Evolutionary conservation across 306 rosid species (phyloP), one percentile per base, ranked within the genome.

Genomic region (Cucurbita maxima): DNA sequence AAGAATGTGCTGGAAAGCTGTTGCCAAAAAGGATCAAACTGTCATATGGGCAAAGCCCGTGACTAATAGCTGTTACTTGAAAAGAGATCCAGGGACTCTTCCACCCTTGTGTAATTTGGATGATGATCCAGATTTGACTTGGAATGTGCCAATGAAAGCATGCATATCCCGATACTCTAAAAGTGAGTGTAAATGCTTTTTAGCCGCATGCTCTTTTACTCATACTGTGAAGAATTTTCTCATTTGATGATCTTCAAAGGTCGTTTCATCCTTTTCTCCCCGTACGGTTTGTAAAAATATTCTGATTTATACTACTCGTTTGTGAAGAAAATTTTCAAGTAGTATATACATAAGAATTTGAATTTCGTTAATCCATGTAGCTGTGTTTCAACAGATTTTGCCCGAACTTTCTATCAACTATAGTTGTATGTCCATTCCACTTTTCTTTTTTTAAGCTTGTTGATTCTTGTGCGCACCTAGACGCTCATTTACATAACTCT

Each of bases 1-100:
- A 80, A 72, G 84, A 71, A 87, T 87, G 88, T 87, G 91, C 70
- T 87, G 91, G 91, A 84, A 22, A 81, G 78, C 84, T 58, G 81
- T 64, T 71, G 75, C 82, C 16, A 87, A 79, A 82, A 85, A 81
- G 76, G 87, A 81, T 6, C 91, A 84, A 76, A 87, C 88, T 67
- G 91, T 81, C 71, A 75, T 87, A 75, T 87, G 91, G 88, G 81
- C 74, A 44, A 87, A 87, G 81, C 90, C 90, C 25, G 48, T 78
- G 51, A 66, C 78, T 13, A 87, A 87, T 79, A 77, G 82, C 74
- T 87, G 90, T 81, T 87, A 87, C 75, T 76, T 72, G 66, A 87
- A 79, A 80, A 87, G 90, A 77, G 81, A 79, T 59, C 76, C 81
- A 36, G 57, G 63, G 77, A 75, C 88, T 12, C 79, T 36, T 60